Percentiles rank a stretch among this genome's conserved stretches.
Conservation (phyloP, 2,329 filamentous ascomycete genomes). For the Fusarium sp. region DNA sequence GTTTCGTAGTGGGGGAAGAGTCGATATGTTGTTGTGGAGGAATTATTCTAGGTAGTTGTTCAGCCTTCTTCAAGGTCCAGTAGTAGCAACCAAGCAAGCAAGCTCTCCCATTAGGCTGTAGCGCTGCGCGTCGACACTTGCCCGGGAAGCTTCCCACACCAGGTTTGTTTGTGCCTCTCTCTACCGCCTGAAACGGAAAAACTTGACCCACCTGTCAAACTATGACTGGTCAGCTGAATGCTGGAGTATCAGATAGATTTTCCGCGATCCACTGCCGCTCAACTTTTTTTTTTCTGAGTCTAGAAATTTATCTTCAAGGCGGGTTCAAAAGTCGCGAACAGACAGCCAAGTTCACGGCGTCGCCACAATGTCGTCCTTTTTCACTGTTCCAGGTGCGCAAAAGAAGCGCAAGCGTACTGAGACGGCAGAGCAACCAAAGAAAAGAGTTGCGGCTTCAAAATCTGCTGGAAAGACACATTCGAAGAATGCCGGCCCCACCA, state of each 20-base stretch:
- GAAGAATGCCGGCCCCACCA: constrained; percentile 54
- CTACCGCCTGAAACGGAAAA: constrained; percentile 52
- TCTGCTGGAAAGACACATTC: constrained; percentile 55
- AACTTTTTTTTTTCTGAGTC: constrained; percentile 57
- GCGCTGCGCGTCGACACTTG: constrained; percentile 53
- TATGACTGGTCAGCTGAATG: constrained; percentile 42
- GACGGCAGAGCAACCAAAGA: constrained; percentile 68
- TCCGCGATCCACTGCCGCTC: constrained; percentile 45
- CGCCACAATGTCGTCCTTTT: constrained; percentile 89
- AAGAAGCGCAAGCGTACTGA: constrained; percentile 86
- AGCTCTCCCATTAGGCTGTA: constrained; percentile 52
- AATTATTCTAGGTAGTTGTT: constrained; percentile 37
- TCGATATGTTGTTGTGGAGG: constrained; percentile 34
- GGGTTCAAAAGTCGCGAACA: constrained; percentile 46
- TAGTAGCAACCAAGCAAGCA: constrained; percentile 43
- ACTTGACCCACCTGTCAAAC: constrained; percentile 40
- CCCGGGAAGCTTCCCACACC: constrained; percentile 37
- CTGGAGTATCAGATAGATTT: constrained; percentile 20
- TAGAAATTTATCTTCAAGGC: constrained; percentile 47
- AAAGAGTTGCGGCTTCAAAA: constrained; percentile 65
- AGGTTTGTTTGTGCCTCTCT: constrained; percentile 46
- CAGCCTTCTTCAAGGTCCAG: constrained; percentile 41
- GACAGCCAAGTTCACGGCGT: constrained; percentile 41
- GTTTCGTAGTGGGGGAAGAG: constrained; percentile 23
- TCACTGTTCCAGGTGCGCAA: constrained; percentile 86